These are phyloP conservation scores for Nitzschia putrida DNA, from an alignment of 108 stramenopile species.

Conservation along the genomic window DNA sequence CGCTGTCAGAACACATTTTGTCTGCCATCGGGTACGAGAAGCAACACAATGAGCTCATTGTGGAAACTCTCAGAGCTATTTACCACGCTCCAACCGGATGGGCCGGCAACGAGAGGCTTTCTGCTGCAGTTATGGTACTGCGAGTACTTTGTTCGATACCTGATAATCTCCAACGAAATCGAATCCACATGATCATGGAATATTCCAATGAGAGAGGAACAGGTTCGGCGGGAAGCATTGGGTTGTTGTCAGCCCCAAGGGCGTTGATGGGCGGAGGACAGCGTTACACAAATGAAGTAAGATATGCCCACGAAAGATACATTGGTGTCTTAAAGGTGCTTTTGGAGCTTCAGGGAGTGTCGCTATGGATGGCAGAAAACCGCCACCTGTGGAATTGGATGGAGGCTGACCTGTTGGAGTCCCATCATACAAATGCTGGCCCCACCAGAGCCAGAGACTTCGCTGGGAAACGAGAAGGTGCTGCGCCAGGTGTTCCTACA, in stretches of 20 bases:
- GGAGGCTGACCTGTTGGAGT: slow-evolving; percentile 54
- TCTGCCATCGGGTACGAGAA: slow-evolving; percentile 47
- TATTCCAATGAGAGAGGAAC: slow-evolving; percentile 26
- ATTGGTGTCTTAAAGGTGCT: slow-evolving; percentile 60
- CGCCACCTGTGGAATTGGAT: slow-evolving; percentile 62
- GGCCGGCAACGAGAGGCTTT: slow-evolving; percentile 45
- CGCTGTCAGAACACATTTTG: slow-evolving; percentile 62
- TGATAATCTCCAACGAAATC: slow-evolving; percentile 59
- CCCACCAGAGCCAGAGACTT: slow-evolving; percentile 42
- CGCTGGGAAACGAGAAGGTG: slow-evolving; percentile 32
- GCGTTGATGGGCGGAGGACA: slow-evolving; percentile 34
- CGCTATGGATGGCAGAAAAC: slow-evolving; percentile 71
- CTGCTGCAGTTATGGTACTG: slow-evolving; percentile 45
- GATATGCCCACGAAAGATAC: slow-evolving; percentile 58
- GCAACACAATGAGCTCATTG: slow-evolving; percentile 43
- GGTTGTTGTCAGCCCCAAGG: slow-evolving; percentile 51
- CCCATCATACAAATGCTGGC: slow-evolving; percentile 28
- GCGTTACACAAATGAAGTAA: slow-evolving; percentile 42
- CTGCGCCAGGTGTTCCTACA: slow-evolving; percentile 17
- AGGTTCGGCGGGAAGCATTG: slow-evolving; percentile 36
- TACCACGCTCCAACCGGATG: slow-evolving; percentile 50
- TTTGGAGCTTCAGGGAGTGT: slow-evolving; percentile 46
- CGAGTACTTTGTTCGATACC: slow-evolving; percentile 59
- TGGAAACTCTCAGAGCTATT: slow-evolving; percentile 47
- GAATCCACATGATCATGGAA: slow-evolving; percentile 62